Evolutionary conservation across 1,284 basidiomycete species (phyloP).

Genomic region (Malassezia pachydermatis): DNA sequence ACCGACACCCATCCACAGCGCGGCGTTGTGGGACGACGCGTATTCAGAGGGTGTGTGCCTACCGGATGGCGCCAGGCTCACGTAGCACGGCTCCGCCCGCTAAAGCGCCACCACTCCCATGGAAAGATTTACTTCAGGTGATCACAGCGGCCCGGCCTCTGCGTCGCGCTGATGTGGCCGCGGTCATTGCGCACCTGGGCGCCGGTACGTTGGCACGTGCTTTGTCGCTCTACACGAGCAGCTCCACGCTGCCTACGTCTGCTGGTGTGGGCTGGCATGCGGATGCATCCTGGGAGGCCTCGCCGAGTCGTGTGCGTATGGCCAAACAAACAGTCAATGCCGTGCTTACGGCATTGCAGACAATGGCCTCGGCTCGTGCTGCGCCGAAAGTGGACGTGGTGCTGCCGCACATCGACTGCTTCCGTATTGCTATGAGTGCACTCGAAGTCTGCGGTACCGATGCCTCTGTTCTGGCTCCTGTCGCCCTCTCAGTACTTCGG

Average conservation of each 20-base stretch:
- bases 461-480: not conserved
- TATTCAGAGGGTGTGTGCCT: not conserved
- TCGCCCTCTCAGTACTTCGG: conserved; percentile 10
- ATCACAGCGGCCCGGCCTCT: not conserved
- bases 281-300: not conserved
- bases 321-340: conserved; percentile 34
- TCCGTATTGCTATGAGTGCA: conserved; percentile 11
- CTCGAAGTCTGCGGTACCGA: not conserved
- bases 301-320: conserved; percentile 18
- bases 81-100: no score
- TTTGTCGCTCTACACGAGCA: conserved; percentile 15
- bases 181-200: conserved; percentile 3
- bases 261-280: conserved; percentile 6
- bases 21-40: no score
- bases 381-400: not conserved
- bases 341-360: conserved; percentile 6
- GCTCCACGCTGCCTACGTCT: not conserved
- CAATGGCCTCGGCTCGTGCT: not conserved
- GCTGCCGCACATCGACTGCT: conserved; percentile 3
- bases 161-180: conserved; percentile 8
- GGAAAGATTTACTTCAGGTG: conserved; percentile 1
- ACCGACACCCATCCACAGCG: no score
- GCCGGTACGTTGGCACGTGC: not conserved
- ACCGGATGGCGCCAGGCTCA: not conserved
- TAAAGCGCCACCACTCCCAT: not conserved